A percentile compares a stretch with the other conserved stretches of the same genome.
These are phyloP conservation scores for California macrophylla DNA, from an alignment of 441 rosid genomes.

Conservation along the genomic window DNA sequence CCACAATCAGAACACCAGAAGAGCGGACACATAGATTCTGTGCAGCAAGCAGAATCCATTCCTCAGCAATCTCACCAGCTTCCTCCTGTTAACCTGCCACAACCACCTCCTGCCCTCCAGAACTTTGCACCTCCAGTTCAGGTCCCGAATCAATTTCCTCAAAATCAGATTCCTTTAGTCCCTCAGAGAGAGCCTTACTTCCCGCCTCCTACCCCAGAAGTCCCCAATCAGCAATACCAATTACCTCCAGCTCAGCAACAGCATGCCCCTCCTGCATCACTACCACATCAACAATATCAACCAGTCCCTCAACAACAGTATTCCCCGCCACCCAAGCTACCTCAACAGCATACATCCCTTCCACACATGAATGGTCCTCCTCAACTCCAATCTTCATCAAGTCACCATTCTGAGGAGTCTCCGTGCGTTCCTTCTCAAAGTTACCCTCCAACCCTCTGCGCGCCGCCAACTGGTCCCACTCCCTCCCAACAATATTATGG, in stretches of 20 bases:
- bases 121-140: slow-evolving; percentile 42
- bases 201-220: slow-evolving; percentile 24
- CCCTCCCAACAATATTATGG: slow-evolving; percentile 58
- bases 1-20: slow-evolving; percentile 38
- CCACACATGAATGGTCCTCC: slow-evolving; percentile 18
- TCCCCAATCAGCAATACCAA: background rate
- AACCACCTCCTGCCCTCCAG: slow-evolving; percentile 30
- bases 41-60: slow-evolving; percentile 40
- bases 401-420: slow-evolving; percentile 57
- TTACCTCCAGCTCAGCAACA: background rate
- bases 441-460: slow-evolving; percentile 47
- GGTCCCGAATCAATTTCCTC: slow-evolving; percentile 47
- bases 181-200: slow-evolving; percentile 68
- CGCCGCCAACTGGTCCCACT: slow-evolving; percentile 40
- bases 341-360: slow-evolving; percentile 21
- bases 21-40: slow-evolving; percentile 32
- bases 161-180: slow-evolving; percentile 30
- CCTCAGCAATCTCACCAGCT: slow-evolving; percentile 38
- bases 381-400: slow-evolving; percentile 43
- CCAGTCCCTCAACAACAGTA: slow-evolving; percentile 41
- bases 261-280: slow-evolving; percentile 15
- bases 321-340: slow-evolving; percentile 43
- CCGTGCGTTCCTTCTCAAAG: slow-evolving; percentile 44
- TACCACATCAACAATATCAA: background rate
- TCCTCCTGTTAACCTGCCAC: slow-evolving; percentile 32